Base-by-base conservation (phyloP, 306 rosid species). In the Castanospermum australe region DNA sequence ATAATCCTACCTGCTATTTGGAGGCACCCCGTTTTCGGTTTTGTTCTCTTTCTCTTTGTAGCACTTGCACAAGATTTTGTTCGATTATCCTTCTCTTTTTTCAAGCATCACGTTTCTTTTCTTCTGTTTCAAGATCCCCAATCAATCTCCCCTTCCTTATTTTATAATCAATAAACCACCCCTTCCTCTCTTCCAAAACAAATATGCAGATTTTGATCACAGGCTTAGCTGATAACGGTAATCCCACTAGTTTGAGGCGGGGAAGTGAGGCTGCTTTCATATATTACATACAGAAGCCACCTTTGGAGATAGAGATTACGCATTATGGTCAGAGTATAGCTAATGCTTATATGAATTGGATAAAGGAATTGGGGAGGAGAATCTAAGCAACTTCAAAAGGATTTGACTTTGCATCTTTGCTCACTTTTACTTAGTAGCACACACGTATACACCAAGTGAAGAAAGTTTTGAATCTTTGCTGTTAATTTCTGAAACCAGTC, bases 21-120 rank as follows among this genome's bases (percentile, higher is more conserved):
- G 57, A 62, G 15, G 63, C 82, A 82, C 51, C 44, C 5, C 12
- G 13, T 67, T 73, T 73, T 61, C 45, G 51, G 25, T 73, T 57
- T 48, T 71, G 7, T 72, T 45, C 14, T 28, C 48, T 55, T 70
- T 71, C 1, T 24, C 30, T 66, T 56, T 51, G 0, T 22, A 2
- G 2, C 33, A 51, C 35, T 54, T 50, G n/a, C 81, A 25, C 36
- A 67, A 55, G 22, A 57, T 81, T 75, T 67, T 75, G 54, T 45
- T 55, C 24, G 33, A 65, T 81, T 17, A 14, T 51, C 30, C 11
- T 22, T 33, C 62, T 64, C 21, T 2, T 0, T 2, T 65, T 24
- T 50, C 41, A 36, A n/a, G n/a, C 41, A 5, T 7, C 4, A 42
- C 48, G 0, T 2, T 11, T 42, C 11, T 42, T 42, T 12, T 42